These are phyloP conservation scores for Elsinoe ampelina DNA, from an alignment of 2,329 filamentous ascomycete genomes.

Conservation along the genomic window DNA sequence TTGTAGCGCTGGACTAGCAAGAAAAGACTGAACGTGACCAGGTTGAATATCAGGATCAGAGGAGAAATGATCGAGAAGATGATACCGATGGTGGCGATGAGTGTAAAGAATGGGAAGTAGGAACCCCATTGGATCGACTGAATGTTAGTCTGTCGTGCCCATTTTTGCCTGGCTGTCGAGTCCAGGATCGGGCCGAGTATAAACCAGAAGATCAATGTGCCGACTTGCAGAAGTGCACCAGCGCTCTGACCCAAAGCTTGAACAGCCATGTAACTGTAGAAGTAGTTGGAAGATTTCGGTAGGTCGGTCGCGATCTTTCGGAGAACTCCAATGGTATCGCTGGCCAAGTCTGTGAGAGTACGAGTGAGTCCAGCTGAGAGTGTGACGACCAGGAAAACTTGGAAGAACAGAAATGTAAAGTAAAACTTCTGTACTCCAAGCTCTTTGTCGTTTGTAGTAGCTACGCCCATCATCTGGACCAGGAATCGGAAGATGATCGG, in stretches of 20 bases:
- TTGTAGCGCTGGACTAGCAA: conserved; percentile 97
- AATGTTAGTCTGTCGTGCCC: conserved; percentile 70
- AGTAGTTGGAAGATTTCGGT: conserved; percentile 86
- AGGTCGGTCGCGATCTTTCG: conserved; percentile 66
- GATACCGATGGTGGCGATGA: conserved; percentile 79
- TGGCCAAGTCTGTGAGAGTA: conserved; percentile 53
- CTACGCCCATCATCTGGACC: conserved; percentile 64
- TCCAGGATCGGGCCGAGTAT: conserved; percentile 58
- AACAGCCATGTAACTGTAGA: conserved; percentile 97
- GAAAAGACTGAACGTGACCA: conserved; percentile 81
- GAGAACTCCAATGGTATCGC: conserved; percentile 59
- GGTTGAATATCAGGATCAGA: conserved; percentile 83
- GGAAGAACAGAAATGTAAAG: conserved; percentile 88
- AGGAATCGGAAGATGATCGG: conserved; percentile 70
- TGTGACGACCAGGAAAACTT: conserved; percentile 86
- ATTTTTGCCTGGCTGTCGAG: conserved; percentile 73
- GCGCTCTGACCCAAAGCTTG: conserved; percentile 88
- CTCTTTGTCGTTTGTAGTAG: conserved; percentile 69
- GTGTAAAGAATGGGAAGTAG: conserved; percentile 94
- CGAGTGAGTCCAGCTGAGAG: conserved; percentile 67
- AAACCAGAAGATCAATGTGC: conserved; percentile 72
- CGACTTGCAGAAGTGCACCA: conserved; percentile 75
- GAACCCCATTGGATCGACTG: conserved; percentile 78
- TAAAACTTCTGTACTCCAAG: conserved; percentile 87
- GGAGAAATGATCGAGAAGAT: conserved; percentile 86